Base-by-base conservation (phyloP, 352 stramenopile species). In the Aphanomyces cochlioides region DNA sequence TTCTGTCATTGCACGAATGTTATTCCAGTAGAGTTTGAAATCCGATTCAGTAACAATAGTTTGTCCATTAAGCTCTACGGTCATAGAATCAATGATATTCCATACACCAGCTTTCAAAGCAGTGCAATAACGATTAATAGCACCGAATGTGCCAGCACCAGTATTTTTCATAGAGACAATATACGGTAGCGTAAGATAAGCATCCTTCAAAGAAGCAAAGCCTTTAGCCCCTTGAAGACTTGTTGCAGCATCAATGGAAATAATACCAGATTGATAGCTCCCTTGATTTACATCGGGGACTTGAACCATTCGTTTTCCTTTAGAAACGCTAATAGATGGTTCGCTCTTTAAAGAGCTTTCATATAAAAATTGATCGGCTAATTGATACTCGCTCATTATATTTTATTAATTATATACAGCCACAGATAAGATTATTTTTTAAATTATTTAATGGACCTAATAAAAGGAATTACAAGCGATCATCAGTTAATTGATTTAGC, bases 81-180 rank as follows among this genome's bases (percentile, higher is more conserved):
- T 50, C 28, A 78, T 47, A 7, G 63, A 69, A 73, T 77, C 73
- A 41, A 77, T 73, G 15, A 76, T 67, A 37, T 78, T 78, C 66
- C 74, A 78, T 21, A 76, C 70, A 1, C 74, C 74, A 61, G 53
- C 65, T 39, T 78, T 76, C 7, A 76, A 66, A 37, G 41, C 72
- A 13, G 54, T 43, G 40, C 58, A 76, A 17, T 74, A 67, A 53
- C 74, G 74, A 50, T 74, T 78, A 12, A 66, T 37, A 60, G 54
- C 56, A 60, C 8, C 58, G 40, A 58, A 21, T n/a, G 36, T 56
- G 28, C 6, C 7, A 40, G 54, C 21, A 56, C 67, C 63, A 48
- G 57, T 67, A 38, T 77, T 68, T 17, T 56, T 57, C 3, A 64
- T 15, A 17, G 72, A 72, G n/a, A 77, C 38, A 17, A 77, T 56